A percentile compares a stretch with the other conserved stretches of the same genome.
Evolutionary conservation across 2,329 filamentous ascomycete species (phyloP).

Genomic region (Xylariaceae sp.): DNA sequence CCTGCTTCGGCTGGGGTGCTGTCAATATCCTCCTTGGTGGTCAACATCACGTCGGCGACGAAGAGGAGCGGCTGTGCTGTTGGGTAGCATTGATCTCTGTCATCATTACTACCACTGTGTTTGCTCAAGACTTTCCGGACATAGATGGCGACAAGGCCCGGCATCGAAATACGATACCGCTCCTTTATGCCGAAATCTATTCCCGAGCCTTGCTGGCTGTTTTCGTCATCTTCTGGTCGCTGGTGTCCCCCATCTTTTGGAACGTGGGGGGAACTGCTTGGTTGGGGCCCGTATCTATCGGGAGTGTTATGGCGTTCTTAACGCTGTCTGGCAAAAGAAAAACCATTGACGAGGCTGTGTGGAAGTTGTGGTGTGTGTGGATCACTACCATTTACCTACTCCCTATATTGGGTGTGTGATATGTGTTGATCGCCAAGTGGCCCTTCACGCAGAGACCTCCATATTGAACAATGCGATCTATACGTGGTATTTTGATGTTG

Average conservation of each 20-base stretch:
- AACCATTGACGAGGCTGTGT: constrained; percentile 5
- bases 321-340: not conserved
- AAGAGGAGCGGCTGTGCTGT: constrained; percentile 10
- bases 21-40: constrained; percentile 17
- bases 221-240: constrained; percentile 6
- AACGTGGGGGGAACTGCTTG: not conserved
- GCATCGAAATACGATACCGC: constrained; percentile 31
- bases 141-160: constrained; percentile 30
- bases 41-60: not conserved
- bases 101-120: constrained; percentile 32
- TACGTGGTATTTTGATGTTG: no score
- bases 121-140: constrained; percentile 34
- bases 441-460: no score
- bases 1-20: constrained; percentile 36
- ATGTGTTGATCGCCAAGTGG: no score
- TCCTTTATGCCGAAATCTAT: constrained; percentile 30
- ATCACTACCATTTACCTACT: constrained; percentile 10
- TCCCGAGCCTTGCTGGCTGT: constrained; percentile 8
- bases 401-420: no score
- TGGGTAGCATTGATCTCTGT: constrained; percentile 30
- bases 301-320: not conserved
- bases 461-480: no score
- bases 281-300: not conserved
- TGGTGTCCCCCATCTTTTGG: constrained; percentile 10
- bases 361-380: constrained; percentile 18